These are phyloP conservation scores for Sphagnum tenellum DNA, from an alignment of 225 moss, liverwort and hornwort genomes.

Conservation along the genomic window DNA sequence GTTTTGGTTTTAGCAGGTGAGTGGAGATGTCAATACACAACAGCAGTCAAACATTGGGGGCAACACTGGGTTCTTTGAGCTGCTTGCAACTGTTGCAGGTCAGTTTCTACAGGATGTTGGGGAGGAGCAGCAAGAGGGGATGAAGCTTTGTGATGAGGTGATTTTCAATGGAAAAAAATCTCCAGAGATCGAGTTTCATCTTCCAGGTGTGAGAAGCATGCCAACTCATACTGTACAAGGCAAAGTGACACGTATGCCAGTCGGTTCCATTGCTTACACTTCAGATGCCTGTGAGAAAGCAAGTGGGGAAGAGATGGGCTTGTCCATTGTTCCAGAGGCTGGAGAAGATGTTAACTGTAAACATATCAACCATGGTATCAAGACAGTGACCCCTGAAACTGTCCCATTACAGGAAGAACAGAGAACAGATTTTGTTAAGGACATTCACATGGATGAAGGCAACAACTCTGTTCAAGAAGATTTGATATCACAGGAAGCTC, in stretches of 20 bases:
- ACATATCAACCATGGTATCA: conserved; percentile 14
- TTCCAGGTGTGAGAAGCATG: conserved; percentile 2
- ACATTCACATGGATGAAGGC: conserved; percentile 24
- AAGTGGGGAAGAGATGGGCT: conserved; percentile 9
- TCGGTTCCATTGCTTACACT: conserved; percentile 6
- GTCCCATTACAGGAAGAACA: conserved; percentile 9
- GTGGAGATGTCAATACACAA: conserved; percentile 17
- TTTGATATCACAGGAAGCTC: conserved; percentile 22
- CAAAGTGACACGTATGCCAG: conserved; percentile 12
- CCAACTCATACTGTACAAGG: conserved; percentile 5
- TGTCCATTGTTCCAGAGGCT: background rate
- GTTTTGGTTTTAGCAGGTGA: conserved; percentile 10
- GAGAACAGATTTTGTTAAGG: conserved; percentile 23
- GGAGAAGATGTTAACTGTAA: background rate
- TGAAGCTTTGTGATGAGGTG: background rate
- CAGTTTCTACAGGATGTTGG: conserved; percentile 49
- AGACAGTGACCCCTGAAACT: conserved; percentile 20
- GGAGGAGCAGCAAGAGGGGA: conserved; percentile 6
- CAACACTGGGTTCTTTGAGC: conserved; percentile 31
- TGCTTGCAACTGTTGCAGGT: conserved; percentile 52
- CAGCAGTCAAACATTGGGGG: conserved; percentile 10
- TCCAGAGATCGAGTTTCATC: background rate
- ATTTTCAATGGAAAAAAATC: conserved; percentile 8
- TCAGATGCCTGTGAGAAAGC: conserved; percentile 9
- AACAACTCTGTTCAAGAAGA: conserved; percentile 29